These are phyloP conservation scores for Malus asiatica DNA, from an alignment of 306 rosid species.

Conservation along the genomic window DNA sequence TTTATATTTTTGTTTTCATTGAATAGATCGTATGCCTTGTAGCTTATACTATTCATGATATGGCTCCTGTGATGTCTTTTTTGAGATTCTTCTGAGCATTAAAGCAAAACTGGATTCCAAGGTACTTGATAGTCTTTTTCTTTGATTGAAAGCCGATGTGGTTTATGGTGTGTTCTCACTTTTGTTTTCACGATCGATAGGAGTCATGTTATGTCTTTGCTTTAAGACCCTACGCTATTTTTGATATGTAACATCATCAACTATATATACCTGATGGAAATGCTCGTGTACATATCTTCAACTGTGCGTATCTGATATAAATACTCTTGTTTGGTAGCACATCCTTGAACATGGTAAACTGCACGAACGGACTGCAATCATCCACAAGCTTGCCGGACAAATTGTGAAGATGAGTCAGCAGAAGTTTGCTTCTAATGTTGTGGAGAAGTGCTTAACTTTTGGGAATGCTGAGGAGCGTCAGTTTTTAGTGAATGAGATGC, in stretches of 20 bases:
- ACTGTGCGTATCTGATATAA: background rate
- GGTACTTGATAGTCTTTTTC: background rate
- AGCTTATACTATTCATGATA: background rate
- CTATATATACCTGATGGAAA: background rate
- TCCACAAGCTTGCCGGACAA: slow-evolving; percentile 89
- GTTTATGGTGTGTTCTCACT: background rate
- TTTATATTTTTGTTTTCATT: background rate
- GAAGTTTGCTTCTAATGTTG: slow-evolving; percentile 97
- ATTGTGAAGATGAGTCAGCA: slow-evolving; percentile 98
- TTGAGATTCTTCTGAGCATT: background rate
- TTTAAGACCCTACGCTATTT: background rate
- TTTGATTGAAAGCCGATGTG: background rate
- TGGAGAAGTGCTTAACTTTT: slow-evolving; percentile 84
- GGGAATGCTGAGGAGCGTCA: slow-evolving; percentile 83
- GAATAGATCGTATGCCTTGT: background rate
- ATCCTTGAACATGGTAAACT: slow-evolving; percentile 77
- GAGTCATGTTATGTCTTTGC: background rate
- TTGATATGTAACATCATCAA: background rate
- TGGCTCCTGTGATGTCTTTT: background rate
- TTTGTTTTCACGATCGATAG: background rate
- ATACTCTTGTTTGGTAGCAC: slow-evolving; percentile 51
- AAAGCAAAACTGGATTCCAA: background rate
- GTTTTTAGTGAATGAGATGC: slow-evolving; percentile 81
- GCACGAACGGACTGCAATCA: slow-evolving; percentile 64
- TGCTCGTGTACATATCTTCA: slow-evolving; percentile 13